Base-by-base conservation (phyloP, 2,329 filamentous ascomycete species). In the Chaetothyriales sp. region DNA sequence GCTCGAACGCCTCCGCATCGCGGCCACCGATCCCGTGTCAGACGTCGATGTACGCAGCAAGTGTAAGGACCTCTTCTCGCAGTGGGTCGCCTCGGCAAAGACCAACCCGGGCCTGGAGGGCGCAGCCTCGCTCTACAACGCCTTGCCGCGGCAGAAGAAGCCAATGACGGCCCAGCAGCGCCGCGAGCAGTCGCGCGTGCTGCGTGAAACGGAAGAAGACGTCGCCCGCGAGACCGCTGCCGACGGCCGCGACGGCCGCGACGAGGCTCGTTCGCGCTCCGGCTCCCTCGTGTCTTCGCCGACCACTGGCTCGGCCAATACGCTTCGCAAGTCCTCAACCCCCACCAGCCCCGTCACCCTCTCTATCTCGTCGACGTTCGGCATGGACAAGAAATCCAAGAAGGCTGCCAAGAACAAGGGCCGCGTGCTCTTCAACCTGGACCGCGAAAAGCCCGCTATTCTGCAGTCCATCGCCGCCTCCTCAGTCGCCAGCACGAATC, bases 381-480 rank as follows among this genome's bases (percentile, higher is more conserved):
- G 53, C 5, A 51, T 54, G 19, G 59, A 58, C 43, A 56, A 55
- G 47, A 62, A 62, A 45, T 56, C 60, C 43, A 65, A 77, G 58
- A 76, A 76, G 58, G 72, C 74, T 58, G 79, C 79, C 60, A 81
- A 75, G 54, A 67, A 66, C 57, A 78, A 81, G 64, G 33, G 58
- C 22, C 67, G 72, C 44, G 78, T 77, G 62, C 73, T 79, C 0
- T 95, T 97, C 73, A 87, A 85, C 64, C 74, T 97, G 0, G 86
- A 94, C 60, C 83, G 81, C 43, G 92, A 97, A 67, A 90, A 90
- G 66, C 85, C 86, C 0, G 77, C 85, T 54, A 89, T 98, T 73
- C 83, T 95, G 58, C 80, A 83, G 56, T 80, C 83, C n/a, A 89
- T 98, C 57, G 92, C 90, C 2, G 86, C 90, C 46, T 81, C 89